Evolutionary conservation across 139 green algal genomes (phyloP), one percentile per base, ranked within the genome.

Genomic region (Chlorella sp.): DNA sequence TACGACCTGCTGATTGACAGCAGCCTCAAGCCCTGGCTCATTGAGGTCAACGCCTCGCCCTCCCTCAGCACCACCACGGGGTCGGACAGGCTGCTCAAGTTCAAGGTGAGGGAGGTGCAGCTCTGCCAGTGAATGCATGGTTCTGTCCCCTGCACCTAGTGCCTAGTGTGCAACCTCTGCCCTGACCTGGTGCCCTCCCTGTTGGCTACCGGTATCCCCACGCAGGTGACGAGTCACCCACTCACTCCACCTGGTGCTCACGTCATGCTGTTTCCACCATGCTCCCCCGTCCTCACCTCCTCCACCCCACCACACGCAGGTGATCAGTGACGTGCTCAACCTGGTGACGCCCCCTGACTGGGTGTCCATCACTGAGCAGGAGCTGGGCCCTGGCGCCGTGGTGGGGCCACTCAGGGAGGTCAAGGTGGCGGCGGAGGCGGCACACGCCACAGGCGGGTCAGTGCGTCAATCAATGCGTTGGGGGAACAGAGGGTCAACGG

Each of bases 1-100:
- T 92, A 91, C 69, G 89, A 94, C 68, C 71, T 94, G 61, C 87
- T 94, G 31, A 72, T 94, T 3, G 87, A 91, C 67, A 69, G 70
- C 31, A 31, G 71, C 29, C 74, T 94, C 14, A 86, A 85, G 68
- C 87, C 89, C 17, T 94, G 89, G 89, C 86, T 94, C 22, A 64
- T 64, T 30, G 55, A 64, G 55, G 55, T 64, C 55, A 64, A 64
- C 24, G 55, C 55, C 55, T 64, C 55, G 55, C 55, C 55, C 55
- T 73, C 49, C 50, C 50, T 67, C 26, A 30, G 35, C 60, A 42
- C 67, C 10, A 67, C 31, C 61, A 67, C 23, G 6, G 24, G 31
- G 59, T 79, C 83, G 24, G 86, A 91, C 71, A 67, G 86, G 29
- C 55, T 84, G 31, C 74, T 91, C 32, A 91, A 91, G 81, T 81